Base-by-base conservation (phyloP, 306 rosid species). In the Vigna trinervia region DNA sequence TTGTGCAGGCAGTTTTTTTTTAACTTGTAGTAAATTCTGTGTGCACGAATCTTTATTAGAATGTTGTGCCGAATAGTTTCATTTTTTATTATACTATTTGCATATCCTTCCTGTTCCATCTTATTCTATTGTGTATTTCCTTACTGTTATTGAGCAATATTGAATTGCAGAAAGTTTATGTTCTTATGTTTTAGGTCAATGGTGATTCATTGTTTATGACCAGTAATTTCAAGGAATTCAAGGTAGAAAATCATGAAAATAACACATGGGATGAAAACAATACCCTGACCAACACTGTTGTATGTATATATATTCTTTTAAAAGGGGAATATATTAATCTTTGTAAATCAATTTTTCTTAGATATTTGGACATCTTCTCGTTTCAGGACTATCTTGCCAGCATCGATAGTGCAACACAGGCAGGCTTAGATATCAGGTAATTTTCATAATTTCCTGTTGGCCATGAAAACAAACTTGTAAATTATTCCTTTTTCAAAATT, bases 181-280 rank as follows among this genome's bases (percentile, higher is more conserved):
- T 57, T 19, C 61, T 70, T 83, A 56, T 71, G 48, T 75, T 80
- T 86, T 88, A 96, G 99, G 99, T 96, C 81, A 96, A 96, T 77
- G 99, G 99, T 39, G 90, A 96, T 76, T 86, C 99, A 32, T 75
- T 92, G 82, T 96, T 93, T 69, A 93, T 93, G 99, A 96, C 98
- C 14, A 90, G 98, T 46, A 85, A 66, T 80, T 96, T 96, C 87
- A 93, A 86, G 86, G 98, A 96, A 79, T 96, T 96, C 83, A 89
- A 90, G 83, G 89, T 85, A 60, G 99, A 93, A 81, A 90, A 81
- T 82, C 88, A 71, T 20, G 78, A 87, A 83, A 87, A 78, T 80
- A 87, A 84, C 51, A 79, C 78, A 15, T 96, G 99, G 99, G 85
- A 93, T 85, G 92, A 93, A 86, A 86, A 74, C 77, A 87, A 87